phyloP scores from a whole-genome alignment of 441 rosid genomes.

The Daphne laureola region DNA sequence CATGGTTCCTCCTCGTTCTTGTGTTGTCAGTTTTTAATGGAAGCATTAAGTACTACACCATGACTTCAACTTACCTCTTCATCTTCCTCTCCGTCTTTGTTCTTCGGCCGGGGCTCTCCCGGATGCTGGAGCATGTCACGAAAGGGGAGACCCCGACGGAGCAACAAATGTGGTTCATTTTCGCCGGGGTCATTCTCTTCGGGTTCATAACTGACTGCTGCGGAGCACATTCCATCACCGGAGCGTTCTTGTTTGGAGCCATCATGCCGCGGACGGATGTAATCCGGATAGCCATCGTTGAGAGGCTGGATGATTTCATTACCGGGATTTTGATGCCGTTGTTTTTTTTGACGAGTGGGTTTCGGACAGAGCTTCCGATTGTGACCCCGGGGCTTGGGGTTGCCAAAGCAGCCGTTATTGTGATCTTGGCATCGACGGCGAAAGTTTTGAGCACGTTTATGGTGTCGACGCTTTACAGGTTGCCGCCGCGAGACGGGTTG shows the following conservation, averaged over 20 bases:
- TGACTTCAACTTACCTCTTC: constrained; percentile 23
- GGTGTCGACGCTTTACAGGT: constrained; percentile 22
- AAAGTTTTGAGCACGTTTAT: constrained; percentile 31
- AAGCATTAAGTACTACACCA: constrained; percentile 17
- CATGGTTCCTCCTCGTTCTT: constrained; percentile 43
- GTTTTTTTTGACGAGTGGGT: constrained; percentile 43
- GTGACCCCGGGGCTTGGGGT: background rate
- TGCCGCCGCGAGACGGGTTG: constrained; percentile 37
- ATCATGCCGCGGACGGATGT: constrained; percentile 36
- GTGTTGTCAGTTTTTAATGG: constrained; percentile 6
- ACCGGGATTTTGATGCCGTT: constrained; percentile 41
- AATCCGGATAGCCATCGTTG: constrained; percentile 26
- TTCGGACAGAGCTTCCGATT: constrained; percentile 18
- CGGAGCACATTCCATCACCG: constrained; percentile 46
- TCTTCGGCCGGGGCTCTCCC: constrained; percentile 24
- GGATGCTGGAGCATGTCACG: constrained; percentile 22
- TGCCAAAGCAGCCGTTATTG: constrained; percentile 12
- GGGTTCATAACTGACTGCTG: constrained; percentile 35
- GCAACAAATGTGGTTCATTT: constrained; percentile 32
- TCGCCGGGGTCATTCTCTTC: constrained; percentile 34
- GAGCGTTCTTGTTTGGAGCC: constrained; percentile 56
- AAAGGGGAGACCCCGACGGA: constrained; percentile 35
- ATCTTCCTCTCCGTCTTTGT: constrained; percentile 22
- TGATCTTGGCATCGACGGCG: constrained; percentile 16
- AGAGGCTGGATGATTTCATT: constrained; percentile 41